Base-by-base conservation (phyloP, 768 basidiomycete species). In the Leccinum sublutescens region DNA sequence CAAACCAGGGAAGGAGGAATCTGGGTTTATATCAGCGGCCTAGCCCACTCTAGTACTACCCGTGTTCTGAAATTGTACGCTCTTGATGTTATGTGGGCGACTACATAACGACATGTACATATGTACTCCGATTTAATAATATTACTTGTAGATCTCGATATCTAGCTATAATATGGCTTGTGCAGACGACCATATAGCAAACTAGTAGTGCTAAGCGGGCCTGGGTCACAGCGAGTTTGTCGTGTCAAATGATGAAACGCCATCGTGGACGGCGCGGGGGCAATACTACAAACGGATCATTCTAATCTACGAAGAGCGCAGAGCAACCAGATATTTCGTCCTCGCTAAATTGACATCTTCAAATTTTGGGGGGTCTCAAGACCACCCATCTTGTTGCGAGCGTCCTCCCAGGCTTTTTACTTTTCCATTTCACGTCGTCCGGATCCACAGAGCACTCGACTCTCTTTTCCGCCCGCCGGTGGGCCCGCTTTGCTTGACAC, bases 281-380 rank as follows among this genome's bases (percentile, higher is more conserved):
- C 19, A 31, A 9, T 29, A 54, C 14, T 15, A 36, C 53, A 38
- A 15, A 29, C 3, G n/a, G 21, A 15, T 34, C 23, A 50, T 25
- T 43, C 29, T 12, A 40, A 29, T 12, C 38, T 36, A 38, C 50
- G 21, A n/a, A 56, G 54, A 61, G 33, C n/a, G 50, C 47, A 59
- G 52, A 45, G 17, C 34, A 55, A 55, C 21, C 50, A 62, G 52
- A 53, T 58, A 58, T 61, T 53, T 60, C 57, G 52, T 58, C 50
- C 33, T 56, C 51, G 58, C 52, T 49, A 53, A 57, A 59, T 58
- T 56, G 56, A 48, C 48, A 52, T 5, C 45, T 38, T 54, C 40
- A 40, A 40, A 45, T 9, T 14, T 38, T 17, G 69, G 65, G 69
- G 70, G 68, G 67, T 69, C 70, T 65, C 21, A 5, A 63, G 54